A percentile compares a stretch with the other conserved stretches of the same genome.
phyloP scores from a whole-genome alignment of 176 grass and related monocot genomes.

The Eleusine coracana region DNA sequence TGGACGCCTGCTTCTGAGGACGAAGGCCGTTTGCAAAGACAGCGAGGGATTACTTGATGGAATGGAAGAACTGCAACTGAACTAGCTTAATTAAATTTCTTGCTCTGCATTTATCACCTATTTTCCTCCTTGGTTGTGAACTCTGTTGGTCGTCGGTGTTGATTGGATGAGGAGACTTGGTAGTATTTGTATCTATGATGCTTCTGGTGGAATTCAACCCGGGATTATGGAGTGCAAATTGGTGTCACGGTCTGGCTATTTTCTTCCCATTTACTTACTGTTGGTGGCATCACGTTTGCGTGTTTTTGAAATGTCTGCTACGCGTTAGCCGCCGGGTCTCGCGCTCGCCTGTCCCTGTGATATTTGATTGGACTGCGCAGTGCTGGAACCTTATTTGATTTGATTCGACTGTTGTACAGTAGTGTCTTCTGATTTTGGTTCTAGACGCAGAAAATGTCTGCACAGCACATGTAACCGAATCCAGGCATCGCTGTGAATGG shows the following conservation, averaged over 20 bases:
- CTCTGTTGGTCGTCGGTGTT: background rate
- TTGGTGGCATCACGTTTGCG: background rate
- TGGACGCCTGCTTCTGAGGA: constrained; percentile 63
- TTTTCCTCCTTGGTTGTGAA: background rate
- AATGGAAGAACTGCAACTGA: background rate
- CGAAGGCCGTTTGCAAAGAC: background rate
- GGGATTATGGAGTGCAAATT: constrained; percentile 1
- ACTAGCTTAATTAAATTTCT: constrained; percentile 5
- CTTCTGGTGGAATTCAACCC: constrained; percentile 33
- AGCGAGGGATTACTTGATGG: background rate
- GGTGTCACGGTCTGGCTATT: background rate
- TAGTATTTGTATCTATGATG: background rate
- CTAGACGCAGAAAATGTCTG: background rate
- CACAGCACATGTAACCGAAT: background rate
- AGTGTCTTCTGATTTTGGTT: background rate
- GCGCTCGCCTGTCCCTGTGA: background rate
- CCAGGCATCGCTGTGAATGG: background rate
- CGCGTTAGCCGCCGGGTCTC: constrained; percentile 31
- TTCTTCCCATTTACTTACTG: background rate
- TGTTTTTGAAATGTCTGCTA: background rate
- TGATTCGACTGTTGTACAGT: background rate
- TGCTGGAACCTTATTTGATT: background rate
- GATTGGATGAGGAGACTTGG: constrained; percentile 24
- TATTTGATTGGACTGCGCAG: background rate
- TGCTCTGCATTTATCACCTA: background rate